Evolutionary conservation across 805 yeast species (phyloP), one percentile per base, ranked within the genome.

Genomic region (Yarrowia alimentaria): DNA sequence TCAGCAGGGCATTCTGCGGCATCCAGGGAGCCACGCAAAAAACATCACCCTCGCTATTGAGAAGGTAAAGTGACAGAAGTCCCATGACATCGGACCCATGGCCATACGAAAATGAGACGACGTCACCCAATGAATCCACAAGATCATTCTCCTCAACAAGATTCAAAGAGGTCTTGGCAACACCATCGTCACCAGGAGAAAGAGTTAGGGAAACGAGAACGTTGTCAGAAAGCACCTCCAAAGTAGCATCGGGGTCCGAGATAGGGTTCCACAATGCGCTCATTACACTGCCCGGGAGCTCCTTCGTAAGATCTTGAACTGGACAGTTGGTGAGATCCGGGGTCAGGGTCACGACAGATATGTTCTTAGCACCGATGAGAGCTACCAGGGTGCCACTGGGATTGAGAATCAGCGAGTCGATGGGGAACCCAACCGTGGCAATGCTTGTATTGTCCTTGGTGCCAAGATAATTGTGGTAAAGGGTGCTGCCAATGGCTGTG

Each of bases 21-120:
- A 77, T 58, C 61, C 81, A 81, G n/a, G 93, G 93, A 55, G 75
- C 78, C 3, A 84, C 65, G 1, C 75, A 68, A 58, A 74, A 81
- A 1, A 85, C 54, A 55, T 83, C 85, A 11, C 83, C 80, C 49
- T 79, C 83, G 8, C 66, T 60, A 8, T 74, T 74, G 48, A 79
- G 58, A 7, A 81, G 60, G 58, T 75, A 79, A 16, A 84, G 64
- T 0, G 85, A 73, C 47, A 83, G 58, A 3, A 72, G 70, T 10
- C 81, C 82, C 34, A 54, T 52, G 1, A 59, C 57, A 1, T 60
- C 62, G 2, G 56, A 61, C 1, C 40, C 49, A 2, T 78, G 63
- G 34, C 82, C 79, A 65, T 80, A 69, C 43, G 68, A 49, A 55
- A 74, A 66, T 19, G 80, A 65, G 32, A 72, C 68, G 43, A 67